Evolutionary conservation across 2,329 filamentous ascomycete genomes (phyloP).

Genomic region (Fusarium chaquense): DNA sequence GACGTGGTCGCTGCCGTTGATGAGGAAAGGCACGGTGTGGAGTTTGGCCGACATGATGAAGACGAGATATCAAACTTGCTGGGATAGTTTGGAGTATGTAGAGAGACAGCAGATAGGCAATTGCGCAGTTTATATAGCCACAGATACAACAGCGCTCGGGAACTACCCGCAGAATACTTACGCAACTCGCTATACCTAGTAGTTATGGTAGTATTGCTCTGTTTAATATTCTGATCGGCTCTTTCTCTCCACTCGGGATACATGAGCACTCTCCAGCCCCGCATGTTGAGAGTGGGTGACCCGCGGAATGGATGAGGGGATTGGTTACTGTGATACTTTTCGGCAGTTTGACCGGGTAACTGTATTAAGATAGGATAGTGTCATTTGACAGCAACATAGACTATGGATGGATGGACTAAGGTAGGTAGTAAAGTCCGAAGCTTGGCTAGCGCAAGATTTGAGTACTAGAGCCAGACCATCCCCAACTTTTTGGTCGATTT

Average conservation of each 20-base stretch:
- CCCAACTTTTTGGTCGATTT: background rate
- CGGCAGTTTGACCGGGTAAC: constrained; percentile 32
- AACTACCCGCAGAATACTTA: background rate
- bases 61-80: background rate
- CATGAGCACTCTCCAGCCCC: constrained; percentile 24
- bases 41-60: constrained; percentile 37
- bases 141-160: background rate
- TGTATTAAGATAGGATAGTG: constrained; percentile 20
- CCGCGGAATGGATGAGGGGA: constrained; percentile 31
- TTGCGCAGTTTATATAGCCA: constrained; percentile 34
- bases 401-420: constrained; percentile 7
- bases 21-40: constrained; percentile 56
- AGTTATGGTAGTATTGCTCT: constrained; percentile 1
- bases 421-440: constrained; percentile 16
- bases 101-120: background rate
- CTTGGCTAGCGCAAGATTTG: constrained; percentile 18
- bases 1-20: constrained; percentile 59
- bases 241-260: constrained; percentile 14
- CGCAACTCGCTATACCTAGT: constrained; percentile 7
- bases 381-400: constrained; percentile 7
- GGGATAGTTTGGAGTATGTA: background rate
- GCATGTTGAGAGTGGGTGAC: constrained; percentile 28
- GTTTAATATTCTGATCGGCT: constrained; percentile 12
- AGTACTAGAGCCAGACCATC: constrained; percentile 1
- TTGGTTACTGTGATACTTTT: constrained; percentile 25